Percentiles rank a stretch among this genome's conserved stretches.
Evolutionary conservation across 2,329 filamentous ascomycete species (phyloP).

Genomic region (Fusarium neocosmosporiellum): DNA sequence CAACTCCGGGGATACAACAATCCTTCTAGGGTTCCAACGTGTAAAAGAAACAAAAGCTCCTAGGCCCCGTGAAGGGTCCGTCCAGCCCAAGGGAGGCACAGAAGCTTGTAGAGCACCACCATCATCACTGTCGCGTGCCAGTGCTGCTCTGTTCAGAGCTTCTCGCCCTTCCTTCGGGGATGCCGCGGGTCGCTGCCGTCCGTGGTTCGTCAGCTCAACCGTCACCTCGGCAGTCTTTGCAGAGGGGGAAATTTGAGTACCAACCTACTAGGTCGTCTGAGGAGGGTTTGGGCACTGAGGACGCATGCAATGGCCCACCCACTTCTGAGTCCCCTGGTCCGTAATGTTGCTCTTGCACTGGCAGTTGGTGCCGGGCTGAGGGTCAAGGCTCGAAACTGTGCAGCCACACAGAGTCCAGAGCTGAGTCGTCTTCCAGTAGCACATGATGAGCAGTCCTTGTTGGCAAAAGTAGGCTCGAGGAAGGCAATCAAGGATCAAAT

Average conservation of each 20-base stretch:
- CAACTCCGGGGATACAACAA: constrained; percentile 30
- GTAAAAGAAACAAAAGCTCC: constrained; percentile 17
- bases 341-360: constrained; percentile 36
- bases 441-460: constrained; percentile 44
- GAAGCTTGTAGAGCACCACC: background rate
- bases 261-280: constrained; percentile 39
- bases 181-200: constrained; percentile 31
- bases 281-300: constrained; percentile 47
- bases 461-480: background rate
- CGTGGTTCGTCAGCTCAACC: constrained; percentile 20
- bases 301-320: constrained; percentile 49
- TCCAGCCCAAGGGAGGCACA: constrained; percentile 7
- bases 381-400: constrained; percentile 31
- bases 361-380: constrained; percentile 47
- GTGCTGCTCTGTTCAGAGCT: constrained; percentile 32
- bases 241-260: constrained; percentile 31
- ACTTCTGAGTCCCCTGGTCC: constrained; percentile 44
- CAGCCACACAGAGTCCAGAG: constrained; percentile 49
- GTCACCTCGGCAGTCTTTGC: background rate
- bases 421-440: constrained; percentile 48
- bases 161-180: constrained; percentile 37
- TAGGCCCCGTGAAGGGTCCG: background rate
- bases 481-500: background rate
- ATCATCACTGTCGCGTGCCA: constrained; percentile 25
- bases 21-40: constrained; percentile 32